Evolutionary conservation across 257 asterid species (phyloP).

Genomic region (Anisodus acutangulus): DNA sequence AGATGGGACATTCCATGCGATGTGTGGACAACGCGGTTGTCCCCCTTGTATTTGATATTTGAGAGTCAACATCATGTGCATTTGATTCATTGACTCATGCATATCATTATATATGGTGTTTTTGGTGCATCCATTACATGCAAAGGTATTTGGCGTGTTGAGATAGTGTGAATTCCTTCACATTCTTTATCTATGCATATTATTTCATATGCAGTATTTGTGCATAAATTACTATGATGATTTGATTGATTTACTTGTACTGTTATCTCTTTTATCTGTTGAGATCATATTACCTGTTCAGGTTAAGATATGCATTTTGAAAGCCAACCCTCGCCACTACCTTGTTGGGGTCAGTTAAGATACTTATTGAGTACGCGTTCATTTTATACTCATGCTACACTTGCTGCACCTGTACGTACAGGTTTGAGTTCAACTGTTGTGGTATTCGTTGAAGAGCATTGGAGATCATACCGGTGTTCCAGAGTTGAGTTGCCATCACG

Average conservation of each 20-base stretch:
- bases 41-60: too few relatives aligned
- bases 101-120: background rate
- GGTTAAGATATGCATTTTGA: background rate
- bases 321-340: background rate
- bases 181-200: too few relatives aligned
- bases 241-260: background rate
- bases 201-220: background rate
- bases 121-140: too few relatives aligned
- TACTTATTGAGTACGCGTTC: background rate
- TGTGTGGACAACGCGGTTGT: too few relatives aligned
- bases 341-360: background rate
- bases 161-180: too few relatives aligned
- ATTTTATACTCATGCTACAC: too few relatives aligned
- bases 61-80: background rate
- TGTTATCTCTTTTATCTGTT: background rate
- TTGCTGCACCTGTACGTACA: too few relatives aligned
- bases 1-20: too few relatives aligned
- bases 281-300: background rate
- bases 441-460: background rate
- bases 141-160: too few relatives aligned
- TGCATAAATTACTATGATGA: background rate
- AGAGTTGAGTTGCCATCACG: background rate
- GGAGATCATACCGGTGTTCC: background rate
- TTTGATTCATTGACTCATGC: background rate
- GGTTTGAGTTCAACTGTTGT: background rate